Percentiles rank a stretch among this genome's conserved stretches.
Evolutionary conservation across 2,329 filamentous ascomycete species (phyloP).

Genomic region (Calonectria ilicicola): DNA sequence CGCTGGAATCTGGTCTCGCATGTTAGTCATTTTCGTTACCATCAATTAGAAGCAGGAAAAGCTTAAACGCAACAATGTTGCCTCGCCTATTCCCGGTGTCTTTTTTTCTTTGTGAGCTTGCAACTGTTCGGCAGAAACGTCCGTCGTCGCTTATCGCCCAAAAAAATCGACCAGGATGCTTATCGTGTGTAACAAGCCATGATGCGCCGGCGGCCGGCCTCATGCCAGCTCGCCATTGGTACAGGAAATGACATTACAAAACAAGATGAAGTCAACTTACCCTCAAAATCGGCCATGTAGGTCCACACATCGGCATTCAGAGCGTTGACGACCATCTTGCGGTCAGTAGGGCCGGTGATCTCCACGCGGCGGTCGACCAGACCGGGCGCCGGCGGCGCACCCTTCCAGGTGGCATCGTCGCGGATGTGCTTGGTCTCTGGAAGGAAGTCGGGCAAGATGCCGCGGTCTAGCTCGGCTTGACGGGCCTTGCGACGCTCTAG

Average conservation of each 20-base stretch:
- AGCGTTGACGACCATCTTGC: constrained; percentile 99
- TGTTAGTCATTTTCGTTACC: constrained; percentile 32
- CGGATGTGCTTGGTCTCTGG: constrained; percentile 96
- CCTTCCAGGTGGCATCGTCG: constrained; percentile 94
- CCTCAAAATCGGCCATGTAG: constrained; percentile 99
- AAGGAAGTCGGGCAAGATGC: constrained; percentile 90
- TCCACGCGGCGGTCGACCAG: constrained; percentile 94
- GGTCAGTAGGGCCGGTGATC: constrained; percentile 96
- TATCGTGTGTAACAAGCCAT: constrained; percentile 4
- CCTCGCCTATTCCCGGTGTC: neutral
- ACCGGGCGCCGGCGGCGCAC: constrained; percentile 89
- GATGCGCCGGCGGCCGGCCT: constrained; percentile 17
- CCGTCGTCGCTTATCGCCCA: constrained; percentile 8
- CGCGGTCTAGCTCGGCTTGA: constrained; percentile 94
- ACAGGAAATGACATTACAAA: neutral
- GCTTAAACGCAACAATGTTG: neutral
- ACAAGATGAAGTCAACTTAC: constrained; percentile 60
- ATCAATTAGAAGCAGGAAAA: neutral
- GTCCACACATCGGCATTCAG: constrained; percentile 97
- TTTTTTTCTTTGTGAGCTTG: neutral
- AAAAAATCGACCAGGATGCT: constrained; percentile 4
- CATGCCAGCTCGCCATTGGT: constrained; percentile 1
- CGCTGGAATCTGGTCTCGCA: constrained; percentile 79
- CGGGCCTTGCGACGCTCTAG: constrained; percentile 87
- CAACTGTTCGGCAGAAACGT: neutral